phyloP scores from a whole-genome alignment of 345 rosid genomes.

The Alliaria petiolata region DNA sequence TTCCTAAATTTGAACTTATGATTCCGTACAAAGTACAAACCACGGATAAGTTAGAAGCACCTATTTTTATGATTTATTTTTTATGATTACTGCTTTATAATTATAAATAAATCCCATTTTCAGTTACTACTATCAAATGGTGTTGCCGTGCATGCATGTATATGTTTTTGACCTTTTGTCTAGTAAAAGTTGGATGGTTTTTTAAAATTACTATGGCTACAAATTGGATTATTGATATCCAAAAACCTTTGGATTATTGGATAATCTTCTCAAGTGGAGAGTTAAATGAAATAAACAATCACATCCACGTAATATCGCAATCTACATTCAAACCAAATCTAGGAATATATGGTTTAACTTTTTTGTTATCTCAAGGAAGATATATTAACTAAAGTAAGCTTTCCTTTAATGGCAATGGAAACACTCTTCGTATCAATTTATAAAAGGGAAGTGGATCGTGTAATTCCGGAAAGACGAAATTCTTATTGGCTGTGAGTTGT shows the following conservation, averaged over 20 bases:
- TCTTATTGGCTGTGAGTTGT: conserved; percentile 2
- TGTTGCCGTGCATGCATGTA: neutral
- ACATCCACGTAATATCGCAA: neutral
- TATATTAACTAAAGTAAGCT: neutral
- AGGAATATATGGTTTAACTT: neutral
- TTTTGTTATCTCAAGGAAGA: neutral
- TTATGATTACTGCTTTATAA: neutral
- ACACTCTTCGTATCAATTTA: conserved; percentile 14
- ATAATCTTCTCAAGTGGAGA: neutral
- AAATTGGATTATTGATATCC: neutral
- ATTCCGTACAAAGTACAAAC: neutral
- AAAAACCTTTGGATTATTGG: neutral
- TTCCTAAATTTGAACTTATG: neutral
- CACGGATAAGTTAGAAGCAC: neutral
- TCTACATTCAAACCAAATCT: conserved; percentile 1
- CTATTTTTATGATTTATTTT: neutral
- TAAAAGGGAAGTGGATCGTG: neutral
- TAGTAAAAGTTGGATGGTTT: neutral
- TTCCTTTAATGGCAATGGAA: conserved; percentile 3
- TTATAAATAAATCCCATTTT: neutral
- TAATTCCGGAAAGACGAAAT: neutral
- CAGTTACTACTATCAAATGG: neutral
- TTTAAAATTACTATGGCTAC: neutral
- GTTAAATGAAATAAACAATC: neutral
- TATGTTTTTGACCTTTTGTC: neutral